Evolutionary conservation across 2,329 filamentous ascomycete species (phyloP).

Genomic region (Trichoderma pleuroti): DNA sequence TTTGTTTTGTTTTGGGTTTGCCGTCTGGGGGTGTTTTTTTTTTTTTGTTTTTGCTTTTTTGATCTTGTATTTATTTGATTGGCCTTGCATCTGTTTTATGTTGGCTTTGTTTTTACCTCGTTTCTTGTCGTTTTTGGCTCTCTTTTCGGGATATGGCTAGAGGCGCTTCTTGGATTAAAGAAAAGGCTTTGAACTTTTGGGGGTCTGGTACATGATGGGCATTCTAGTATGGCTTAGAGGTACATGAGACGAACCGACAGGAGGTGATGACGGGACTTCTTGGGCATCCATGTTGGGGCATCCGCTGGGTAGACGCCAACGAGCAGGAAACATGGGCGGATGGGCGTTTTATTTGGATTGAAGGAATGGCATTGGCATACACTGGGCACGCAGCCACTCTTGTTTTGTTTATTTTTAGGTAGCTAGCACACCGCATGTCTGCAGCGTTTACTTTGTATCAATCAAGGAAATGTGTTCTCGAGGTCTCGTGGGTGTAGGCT

Average conservation of each 20-base stretch:
- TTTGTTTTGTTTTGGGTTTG: background rate
- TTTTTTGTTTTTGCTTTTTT: background rate
- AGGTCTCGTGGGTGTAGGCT: background rate
- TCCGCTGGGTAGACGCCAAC: background rate
- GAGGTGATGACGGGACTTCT: background rate
- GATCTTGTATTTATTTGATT: background rate
- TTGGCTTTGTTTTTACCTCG: background rate
- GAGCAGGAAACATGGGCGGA: background rate
- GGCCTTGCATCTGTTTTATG: background rate
- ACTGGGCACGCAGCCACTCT: conserved; percentile 1
- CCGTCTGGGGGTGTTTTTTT: background rate
- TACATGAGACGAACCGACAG: background rate
- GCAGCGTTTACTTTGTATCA: conserved; percentile 17
- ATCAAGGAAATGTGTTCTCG: background rate
- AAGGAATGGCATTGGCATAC: background rate
- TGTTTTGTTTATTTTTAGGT: background rate
- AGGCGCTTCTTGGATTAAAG: conserved; percentile 17
- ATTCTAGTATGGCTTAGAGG: conserved; percentile 1
- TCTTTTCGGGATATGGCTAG: conserved; percentile 12
- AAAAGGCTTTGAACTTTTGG: conserved; percentile 10
- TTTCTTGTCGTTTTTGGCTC: background rate
- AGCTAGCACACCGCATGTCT: conserved; percentile 12
- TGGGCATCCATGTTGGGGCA: background rate
- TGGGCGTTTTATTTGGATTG: conserved; percentile 1
- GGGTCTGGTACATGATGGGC: background rate